Evolutionary conservation across 2,329 filamentous ascomycete genomes (phyloP), one percentile per base, ranked within the genome.

Genomic region (Rutstroemia sp.): DNA sequence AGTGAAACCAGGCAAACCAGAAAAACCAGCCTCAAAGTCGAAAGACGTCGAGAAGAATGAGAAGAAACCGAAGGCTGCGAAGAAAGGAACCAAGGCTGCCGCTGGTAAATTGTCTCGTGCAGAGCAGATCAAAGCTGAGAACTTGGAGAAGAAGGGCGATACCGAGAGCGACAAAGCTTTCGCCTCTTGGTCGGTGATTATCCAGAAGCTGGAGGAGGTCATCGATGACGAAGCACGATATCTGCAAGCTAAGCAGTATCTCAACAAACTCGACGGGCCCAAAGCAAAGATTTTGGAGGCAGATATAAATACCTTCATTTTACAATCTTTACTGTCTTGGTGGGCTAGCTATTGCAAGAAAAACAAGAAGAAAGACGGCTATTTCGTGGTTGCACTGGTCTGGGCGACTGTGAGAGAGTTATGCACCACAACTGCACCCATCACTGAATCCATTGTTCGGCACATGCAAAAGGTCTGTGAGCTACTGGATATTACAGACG

Each of bases 301-400:
- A 16, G 70, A 72, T 45, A 60, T 70, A 8, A 64, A 69, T 25
- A 68, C 78, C 0, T 81, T 76, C 63, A 73, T 78, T 61, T 66
- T 80, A 41, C 76, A 75, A 57, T 71, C 73, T 39, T 67, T 80
- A 3, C 60, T 80, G 9, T 68, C 69, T 27, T 75, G 77, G 70
- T 81, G 78, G 77, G 71, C 75, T 17, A 62, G 68, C 16, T 69
- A 70, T 25, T 73, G 72, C 54, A 65, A 69, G 60, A 54, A 69
- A 56, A 55, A 60, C 37, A 68, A 65, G 50, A 69, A 69, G 56
- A 34, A 49, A 12, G 64, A 69, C n/a, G 66, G 69, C 7, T 69
- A 72, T 49, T 70, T 74, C 44, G 70, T 78, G 27, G 72, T 74
- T 21, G 75, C 76, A 6, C 65, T 77, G 8, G 73, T 77, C 48